Conservation (phyloP, 192 early-diverging fungal genomes). For the Rhizoclosmatium sp. region DNA sequence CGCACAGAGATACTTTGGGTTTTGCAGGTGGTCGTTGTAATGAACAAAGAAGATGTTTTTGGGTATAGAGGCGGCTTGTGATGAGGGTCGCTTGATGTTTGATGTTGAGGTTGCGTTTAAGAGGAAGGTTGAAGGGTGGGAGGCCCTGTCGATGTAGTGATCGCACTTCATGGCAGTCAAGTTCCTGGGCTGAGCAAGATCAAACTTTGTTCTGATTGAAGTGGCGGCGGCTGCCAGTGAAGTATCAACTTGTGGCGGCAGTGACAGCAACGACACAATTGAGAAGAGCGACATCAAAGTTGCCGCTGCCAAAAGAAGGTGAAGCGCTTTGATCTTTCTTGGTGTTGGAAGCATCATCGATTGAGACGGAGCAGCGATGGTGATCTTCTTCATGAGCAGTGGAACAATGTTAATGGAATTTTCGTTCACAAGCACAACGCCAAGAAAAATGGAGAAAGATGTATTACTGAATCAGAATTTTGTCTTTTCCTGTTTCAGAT, state of each 20-base stretch:
- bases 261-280: no score
- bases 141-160: not conserved
- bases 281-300: no score
- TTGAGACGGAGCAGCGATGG: no score
- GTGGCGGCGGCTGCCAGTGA: not conserved
- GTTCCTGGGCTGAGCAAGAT: not conserved
- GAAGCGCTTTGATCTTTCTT: no score
- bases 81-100: not conserved
- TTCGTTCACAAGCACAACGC: no score
- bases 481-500: not conserved
- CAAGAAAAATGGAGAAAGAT: no score
- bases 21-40: conserved; percentile 37
- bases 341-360: no score
- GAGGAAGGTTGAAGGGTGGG: not conserved
- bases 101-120: not conserved
- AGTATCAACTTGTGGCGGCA: no score
- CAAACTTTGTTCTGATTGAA: not conserved
- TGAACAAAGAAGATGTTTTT: conserved; percentile 41
- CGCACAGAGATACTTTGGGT: conserved; percentile 40
- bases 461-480: no score
- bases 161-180: not conserved
- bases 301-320: no score
- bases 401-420: no score
- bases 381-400: no score
- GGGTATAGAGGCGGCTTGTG: conserved; percentile 8